Evolutionary conservation across 257 asterid genomes (phyloP), one percentile per base, ranked within the genome.

Genomic region (Salvia splendens): DNA sequence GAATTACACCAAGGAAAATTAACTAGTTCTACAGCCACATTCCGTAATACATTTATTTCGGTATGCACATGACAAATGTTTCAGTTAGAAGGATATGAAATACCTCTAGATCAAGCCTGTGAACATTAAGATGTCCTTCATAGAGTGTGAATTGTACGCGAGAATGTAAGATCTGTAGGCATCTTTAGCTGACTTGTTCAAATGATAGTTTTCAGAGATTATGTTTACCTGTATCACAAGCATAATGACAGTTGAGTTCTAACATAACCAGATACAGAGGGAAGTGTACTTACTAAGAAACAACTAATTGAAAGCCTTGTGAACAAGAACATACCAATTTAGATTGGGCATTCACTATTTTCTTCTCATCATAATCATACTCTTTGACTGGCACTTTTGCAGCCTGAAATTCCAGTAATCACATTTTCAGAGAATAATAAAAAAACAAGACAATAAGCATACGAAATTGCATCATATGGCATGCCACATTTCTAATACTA

Each of bases 351-450:
- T 88, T 94, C 20, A 85, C 84, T 52, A 94, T 67, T 80, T 82
- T 91, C 84, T 79, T 87, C 56, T 75, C 68, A 82, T 91, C 95
- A 75, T 80, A 88, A 57, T 91, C 96, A 43, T 85, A 91, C 78
- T 94, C 95, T 79, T 85, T 91, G 53, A 88, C 84, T 0, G 96
- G 97, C 57, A 94, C 96, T 83, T 88, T 91, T 8, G 96, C 97
- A 28, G 83, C 96, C 99, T 93, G 92, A 55, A 65, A 74, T 77
- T 38, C 48, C 62, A 36, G 53, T 3, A 3, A 72, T 63, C 55
- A 48, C 42, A 55, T 17, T 43, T 67, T 67, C 57, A 70, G 74
- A 28, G 6, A 38, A 63, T 3, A 9, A 66, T 5, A 0, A 8
- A 53, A 48, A 4, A 40, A 5, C 2, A 1, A 5, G n/a, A 3